These are phyloP conservation scores for Globisporangium heterothallicum DNA, from an alignment of 352 stramenopile species.

Conservation along the genomic window DNA sequence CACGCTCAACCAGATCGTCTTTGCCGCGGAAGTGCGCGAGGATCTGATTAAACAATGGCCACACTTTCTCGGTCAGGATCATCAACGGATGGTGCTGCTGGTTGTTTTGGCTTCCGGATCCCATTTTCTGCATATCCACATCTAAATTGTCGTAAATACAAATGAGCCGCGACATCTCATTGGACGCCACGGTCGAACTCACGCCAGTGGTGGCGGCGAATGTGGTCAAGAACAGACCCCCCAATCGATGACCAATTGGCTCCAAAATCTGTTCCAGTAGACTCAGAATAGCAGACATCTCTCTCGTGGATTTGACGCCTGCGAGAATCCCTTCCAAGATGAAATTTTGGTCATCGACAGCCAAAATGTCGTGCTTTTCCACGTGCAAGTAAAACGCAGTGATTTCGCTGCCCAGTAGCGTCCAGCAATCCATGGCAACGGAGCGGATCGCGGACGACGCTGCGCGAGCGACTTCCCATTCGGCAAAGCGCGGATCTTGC, in stretches of 20 bases:
- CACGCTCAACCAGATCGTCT: slow-evolving; percentile 76
- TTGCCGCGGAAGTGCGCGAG: slow-evolving; percentile 65
- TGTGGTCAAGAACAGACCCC: slow-evolving; percentile 34
- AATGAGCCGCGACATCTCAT: slow-evolving; percentile 76
- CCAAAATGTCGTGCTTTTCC: slow-evolving; percentile 58
- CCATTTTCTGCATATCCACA: slow-evolving; percentile 24
- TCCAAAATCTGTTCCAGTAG: slow-evolving; percentile 68
- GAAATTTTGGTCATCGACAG: slow-evolving; percentile 79
- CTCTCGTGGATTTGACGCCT: slow-evolving; percentile 43
- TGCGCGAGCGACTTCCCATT: slow-evolving; percentile 76
- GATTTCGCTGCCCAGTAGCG: slow-evolving; percentile 54
- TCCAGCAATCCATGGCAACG: slow-evolving; percentile 77
- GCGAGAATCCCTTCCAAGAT: slow-evolving; percentile 74
- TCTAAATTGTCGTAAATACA: slow-evolving; percentile 79
- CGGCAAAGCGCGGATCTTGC: slow-evolving; percentile 34
- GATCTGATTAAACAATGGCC: slow-evolving; percentile 77
- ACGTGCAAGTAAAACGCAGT: slow-evolving; percentile 77
- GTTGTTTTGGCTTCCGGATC: not conserved
- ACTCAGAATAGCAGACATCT: slow-evolving; percentile 34
- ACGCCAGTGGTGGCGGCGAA: slow-evolving; percentile 23
- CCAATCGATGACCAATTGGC: slow-evolving; percentile 52
- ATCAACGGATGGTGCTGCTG: slow-evolving; percentile 39
- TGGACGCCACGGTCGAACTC: slow-evolving; percentile 33
- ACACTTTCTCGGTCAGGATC: slow-evolving; percentile 72
- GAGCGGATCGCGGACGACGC: slow-evolving; percentile 65